phyloP scores from a whole-genome alignment of 495 filamentous ascomycete species.

The Lentithecium fluviatile region DNA sequence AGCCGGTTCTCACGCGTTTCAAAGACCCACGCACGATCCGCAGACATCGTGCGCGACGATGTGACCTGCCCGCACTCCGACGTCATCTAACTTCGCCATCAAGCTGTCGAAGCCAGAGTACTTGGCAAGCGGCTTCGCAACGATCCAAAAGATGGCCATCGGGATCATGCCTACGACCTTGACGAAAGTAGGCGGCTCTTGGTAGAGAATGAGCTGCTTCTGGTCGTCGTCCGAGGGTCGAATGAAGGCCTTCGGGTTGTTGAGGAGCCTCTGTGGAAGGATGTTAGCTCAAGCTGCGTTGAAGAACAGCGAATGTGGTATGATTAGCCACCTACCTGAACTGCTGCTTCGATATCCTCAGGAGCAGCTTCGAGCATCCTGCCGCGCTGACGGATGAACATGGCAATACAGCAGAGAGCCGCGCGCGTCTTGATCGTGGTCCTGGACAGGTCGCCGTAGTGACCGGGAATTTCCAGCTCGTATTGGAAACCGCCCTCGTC shows the following conservation, averaged over 20 bases:
- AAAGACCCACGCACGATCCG: no score
- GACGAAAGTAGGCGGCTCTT: constrained; percentile 1
- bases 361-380: constrained; percentile 6
- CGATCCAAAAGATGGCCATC: neutral
- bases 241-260: constrained; percentile 2
- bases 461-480: constrained; percentile 8
- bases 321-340: constrained; percentile 6
- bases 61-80: no score
- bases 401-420: neutral
- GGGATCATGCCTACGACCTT: constrained; percentile 7
- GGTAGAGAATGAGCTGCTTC: neutral
- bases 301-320: no score
- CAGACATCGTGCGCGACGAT: no score
- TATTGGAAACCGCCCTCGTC: neutral
- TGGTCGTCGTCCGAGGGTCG: neutral
- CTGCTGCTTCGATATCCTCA: constrained; percentile 6
- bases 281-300: neutral
- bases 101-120: neutral
- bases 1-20: no score
- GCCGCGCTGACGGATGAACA: constrained; percentile 1
- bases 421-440: neutral
- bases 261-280: constrained; percentile 7
- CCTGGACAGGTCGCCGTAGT: constrained; percentile 5
- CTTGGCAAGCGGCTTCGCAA: neutral
- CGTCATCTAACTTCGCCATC: neutral